A percentile compares a stretch with the other conserved stretches of the same genome.
Conservation (phyloP, 2,329 filamentous ascomycete species). For the Ophiostoma piceae region DNA sequence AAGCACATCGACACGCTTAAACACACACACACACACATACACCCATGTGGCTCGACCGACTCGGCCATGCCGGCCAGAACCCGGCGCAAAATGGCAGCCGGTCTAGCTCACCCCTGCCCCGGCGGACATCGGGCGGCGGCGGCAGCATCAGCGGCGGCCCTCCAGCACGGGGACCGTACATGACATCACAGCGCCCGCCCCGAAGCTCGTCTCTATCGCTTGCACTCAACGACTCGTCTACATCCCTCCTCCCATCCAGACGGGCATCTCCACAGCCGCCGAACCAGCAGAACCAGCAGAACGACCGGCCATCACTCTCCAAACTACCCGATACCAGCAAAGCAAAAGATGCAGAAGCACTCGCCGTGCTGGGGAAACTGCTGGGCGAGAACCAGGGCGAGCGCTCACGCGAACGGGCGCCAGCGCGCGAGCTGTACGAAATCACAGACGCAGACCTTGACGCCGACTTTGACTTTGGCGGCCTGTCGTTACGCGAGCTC, state of each 20-base stretch:
- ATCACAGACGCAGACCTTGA: slow-evolving; percentile 52
- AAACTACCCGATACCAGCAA: slow-evolving; percentile 37
- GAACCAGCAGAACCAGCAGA: background rate
- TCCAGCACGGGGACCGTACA: slow-evolving; percentile 64
- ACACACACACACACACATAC: background rate
- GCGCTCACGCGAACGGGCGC: slow-evolving; percentile 13
- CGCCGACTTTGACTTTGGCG: slow-evolving; percentile 71
- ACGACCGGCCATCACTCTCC: slow-evolving; percentile 59
- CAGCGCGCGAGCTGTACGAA: background rate
- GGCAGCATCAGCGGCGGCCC: slow-evolving; percentile 59
- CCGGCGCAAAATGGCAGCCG: slow-evolving; percentile 58
- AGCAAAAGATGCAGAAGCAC: slow-evolving; percentile 58
- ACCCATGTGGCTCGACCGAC: slow-evolving; percentile 84
- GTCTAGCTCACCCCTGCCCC: slow-evolving; percentile 48
- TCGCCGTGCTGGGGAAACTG: slow-evolving; percentile 59
- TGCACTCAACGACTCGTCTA: slow-evolving; percentile 60
- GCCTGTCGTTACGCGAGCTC: slow-evolving; percentile 69
- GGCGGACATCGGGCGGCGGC: slow-evolving; percentile 46
- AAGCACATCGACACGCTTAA: background rate
- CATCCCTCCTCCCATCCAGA: slow-evolving; percentile 64
- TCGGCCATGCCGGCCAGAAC: slow-evolving; percentile 58
- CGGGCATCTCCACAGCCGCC: slow-evolving; percentile 33
- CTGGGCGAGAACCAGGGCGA: slow-evolving; percentile 31
- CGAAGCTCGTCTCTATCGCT: slow-evolving; percentile 74
- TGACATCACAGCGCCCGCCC: slow-evolving; percentile 63